Percentiles rank a stretch among this genome's conserved stretches.
Evolutionary conservation across 139 green algal species (phyloP).

Genomic region (Chlamydomonas schloesseri): DNA sequence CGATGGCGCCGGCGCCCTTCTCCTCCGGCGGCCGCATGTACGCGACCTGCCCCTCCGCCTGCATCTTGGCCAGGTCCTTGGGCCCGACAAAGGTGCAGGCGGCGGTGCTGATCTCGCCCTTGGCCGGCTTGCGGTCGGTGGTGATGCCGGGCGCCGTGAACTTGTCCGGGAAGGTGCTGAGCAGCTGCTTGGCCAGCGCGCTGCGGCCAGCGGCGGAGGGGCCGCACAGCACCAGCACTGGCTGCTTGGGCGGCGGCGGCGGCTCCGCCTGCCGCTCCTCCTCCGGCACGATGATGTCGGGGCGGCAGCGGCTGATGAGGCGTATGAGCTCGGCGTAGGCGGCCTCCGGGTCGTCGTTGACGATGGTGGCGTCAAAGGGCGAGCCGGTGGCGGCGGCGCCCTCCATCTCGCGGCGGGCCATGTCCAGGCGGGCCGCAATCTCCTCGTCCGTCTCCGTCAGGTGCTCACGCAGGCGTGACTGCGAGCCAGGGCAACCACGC

Average conservation of each 20-base stretch:
- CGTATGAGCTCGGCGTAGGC: conserved; percentile 60
- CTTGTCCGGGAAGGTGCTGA: conserved; percentile 51
- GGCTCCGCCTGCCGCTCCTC: conserved; percentile 50
- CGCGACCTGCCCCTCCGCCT: conserved; percentile 30
- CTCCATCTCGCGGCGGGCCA: conserved; percentile 51
- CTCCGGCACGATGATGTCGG: conserved; percentile 67
- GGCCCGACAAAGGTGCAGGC: conserved; percentile 44
- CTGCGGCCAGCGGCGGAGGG: conserved; percentile 49
- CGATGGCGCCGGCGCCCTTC: conserved; percentile 16
- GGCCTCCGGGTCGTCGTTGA: conserved; percentile 62
- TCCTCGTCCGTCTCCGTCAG: conserved; percentile 67
- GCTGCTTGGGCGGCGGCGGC: conserved; percentile 44
- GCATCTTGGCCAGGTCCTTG: conserved; percentile 62
- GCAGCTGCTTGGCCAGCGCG: conserved; percentile 46
- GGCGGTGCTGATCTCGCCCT: conserved; percentile 45
- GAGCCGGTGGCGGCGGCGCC: conserved; percentile 19
- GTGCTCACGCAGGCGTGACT: conserved; percentile 49
- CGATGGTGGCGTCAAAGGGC: conserved; percentile 64
- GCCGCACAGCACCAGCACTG: conserved; percentile 55
- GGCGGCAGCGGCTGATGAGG: conserved; percentile 63
- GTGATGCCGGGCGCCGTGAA: conserved; percentile 57
- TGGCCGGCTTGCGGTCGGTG: conserved; percentile 67
- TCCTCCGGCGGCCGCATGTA: conserved; percentile 26
- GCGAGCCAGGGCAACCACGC: neutral
- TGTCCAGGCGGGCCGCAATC: conserved; percentile 54